A percentile compares a stretch with the other conserved stretches of the same genome.
These are phyloP conservation scores for Lactarius evosmus DNA, from an alignment of 768 basidiomycete species.

Conservation along the genomic window DNA sequence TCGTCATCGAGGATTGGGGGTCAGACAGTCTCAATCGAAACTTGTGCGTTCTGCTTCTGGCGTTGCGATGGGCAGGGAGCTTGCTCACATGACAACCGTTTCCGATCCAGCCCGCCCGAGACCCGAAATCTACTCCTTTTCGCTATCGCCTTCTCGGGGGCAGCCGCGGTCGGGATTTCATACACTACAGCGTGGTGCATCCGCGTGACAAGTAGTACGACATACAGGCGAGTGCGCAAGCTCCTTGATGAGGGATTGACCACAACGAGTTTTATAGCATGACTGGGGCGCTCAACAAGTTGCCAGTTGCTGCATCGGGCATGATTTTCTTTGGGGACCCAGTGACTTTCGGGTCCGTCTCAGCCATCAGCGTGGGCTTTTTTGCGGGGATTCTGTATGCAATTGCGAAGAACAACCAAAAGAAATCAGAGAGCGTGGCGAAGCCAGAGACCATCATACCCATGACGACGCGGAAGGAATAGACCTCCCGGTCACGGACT, in stretches of 20 bases:
- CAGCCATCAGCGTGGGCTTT: constrained; percentile 85
- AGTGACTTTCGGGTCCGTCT: constrained; percentile 83
- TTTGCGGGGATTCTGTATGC: constrained; percentile 91
- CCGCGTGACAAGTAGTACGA: constrained; percentile 92
- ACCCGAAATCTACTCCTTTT: constrained; percentile 74
- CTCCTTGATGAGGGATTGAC: constrained; percentile 8
- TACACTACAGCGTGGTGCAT: constrained; percentile 99
- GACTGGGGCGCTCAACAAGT: constrained; percentile 96
- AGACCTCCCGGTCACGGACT: constrained; percentile 10
- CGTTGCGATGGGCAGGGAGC: background rate
- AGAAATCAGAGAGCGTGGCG: constrained; percentile 61
- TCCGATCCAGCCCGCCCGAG: constrained; percentile 64
- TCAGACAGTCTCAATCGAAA: constrained; percentile 70
- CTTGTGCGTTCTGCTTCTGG: constrained; percentile 61
- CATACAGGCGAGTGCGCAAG: constrained; percentile 72
- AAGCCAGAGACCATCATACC: constrained; percentile 59
- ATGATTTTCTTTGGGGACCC: constrained; percentile 96
- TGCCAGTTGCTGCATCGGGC: constrained; percentile 97
- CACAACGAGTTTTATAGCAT: constrained; percentile 49
- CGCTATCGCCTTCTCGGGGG: constrained; percentile 95
- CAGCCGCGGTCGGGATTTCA: constrained; percentile 94
- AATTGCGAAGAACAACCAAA: constrained; percentile 91
- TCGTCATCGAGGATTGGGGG: constrained; percentile 89
- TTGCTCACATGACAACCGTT: constrained; percentile 1
- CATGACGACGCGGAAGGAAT: constrained; percentile 48